Conservation (phyloP, 257 asterid species). For the Solanum clarkiae region DNA sequence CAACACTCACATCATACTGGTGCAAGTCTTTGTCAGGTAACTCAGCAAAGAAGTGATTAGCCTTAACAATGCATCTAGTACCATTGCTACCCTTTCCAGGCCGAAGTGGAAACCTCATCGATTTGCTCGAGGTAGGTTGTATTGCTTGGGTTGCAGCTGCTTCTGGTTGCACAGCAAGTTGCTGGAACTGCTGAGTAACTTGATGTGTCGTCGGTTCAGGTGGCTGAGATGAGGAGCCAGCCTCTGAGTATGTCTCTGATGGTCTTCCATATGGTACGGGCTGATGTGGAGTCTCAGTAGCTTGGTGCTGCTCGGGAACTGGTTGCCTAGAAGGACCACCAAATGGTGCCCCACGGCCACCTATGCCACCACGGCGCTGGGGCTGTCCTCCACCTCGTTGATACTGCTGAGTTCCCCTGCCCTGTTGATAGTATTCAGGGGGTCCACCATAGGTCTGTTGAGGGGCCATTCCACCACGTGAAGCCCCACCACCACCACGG, state of each 20-base stretch:
- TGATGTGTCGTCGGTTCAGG: conserved; percentile 23
- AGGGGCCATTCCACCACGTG: conserved; percentile 9
- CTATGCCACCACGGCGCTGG: conserved; percentile 45
- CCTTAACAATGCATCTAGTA: conserved; percentile 68
- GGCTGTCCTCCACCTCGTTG: conserved; percentile 43
- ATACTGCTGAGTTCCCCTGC: conserved; percentile 22
- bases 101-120: conserved; percentile 74
- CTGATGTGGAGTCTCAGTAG: conserved; percentile 44
- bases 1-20: conserved; percentile 72
- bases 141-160: conserved; percentile 36
- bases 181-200: conserved; percentile 29
- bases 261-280: conserved; percentile 31
- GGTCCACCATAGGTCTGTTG: conserved; percentile 16
- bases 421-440: conserved; percentile 22
- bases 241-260: conserved; percentile 27
- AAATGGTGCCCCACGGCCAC: conserved; percentile 55
- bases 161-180: conserved; percentile 36
- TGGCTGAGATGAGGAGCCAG: conserved; percentile 43
- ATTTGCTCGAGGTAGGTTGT: conserved; percentile 78
- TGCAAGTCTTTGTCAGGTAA: conserved; percentile 88
- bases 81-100: conserved; percentile 84
- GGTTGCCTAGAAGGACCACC: conserved; percentile 64
- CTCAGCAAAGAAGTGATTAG: conserved; percentile 88
- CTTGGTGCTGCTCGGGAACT: conserved; percentile 97
- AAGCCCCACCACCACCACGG: conserved; percentile 6